Conservation (phyloP, 192 early-diverging fungal genomes). For the Spizellomyces punctatus region DNA sequence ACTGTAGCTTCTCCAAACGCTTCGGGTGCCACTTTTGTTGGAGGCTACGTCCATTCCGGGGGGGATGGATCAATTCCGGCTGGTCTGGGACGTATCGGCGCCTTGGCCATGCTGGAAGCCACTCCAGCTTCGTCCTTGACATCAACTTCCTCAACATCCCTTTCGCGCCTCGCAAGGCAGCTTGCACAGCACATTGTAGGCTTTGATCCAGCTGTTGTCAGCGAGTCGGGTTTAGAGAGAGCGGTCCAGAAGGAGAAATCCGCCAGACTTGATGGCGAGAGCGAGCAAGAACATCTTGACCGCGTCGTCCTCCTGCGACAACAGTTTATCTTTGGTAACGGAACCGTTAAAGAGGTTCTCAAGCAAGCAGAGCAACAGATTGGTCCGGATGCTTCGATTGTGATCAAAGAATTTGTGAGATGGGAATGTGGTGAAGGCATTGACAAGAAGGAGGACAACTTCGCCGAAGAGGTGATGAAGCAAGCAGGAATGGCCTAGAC, state of each 20-base stretch:
- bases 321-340: conserved; percentile 76
- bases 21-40: neutral
- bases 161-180: conserved; percentile 54
- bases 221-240: neutral
- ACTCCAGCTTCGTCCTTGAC: conserved; percentile 6
- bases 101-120: conserved; percentile 67
- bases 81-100: conserved; percentile 76
- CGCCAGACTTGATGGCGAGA: conserved; percentile 30
- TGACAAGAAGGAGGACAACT: conserved; percentile 73
- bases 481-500: conserved; percentile 42
- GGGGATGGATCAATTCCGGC: conserved; percentile 40
- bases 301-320: conserved; percentile 69
- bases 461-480: conserved; percentile 77
- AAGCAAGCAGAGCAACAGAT: conserved; percentile 27
- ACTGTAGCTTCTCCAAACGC: conserved; percentile 20
- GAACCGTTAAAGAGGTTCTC: conserved; percentile 68
- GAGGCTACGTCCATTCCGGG: conserved; percentile 73
- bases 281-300: conserved; percentile 49
- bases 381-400: conserved; percentile 32
- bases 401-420: conserved; percentile 68
- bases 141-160: neutral
- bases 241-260: conserved; percentile 27
- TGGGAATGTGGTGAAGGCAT: conserved; percentile 87
- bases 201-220: conserved; percentile 64
- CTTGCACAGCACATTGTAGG: conserved; percentile 89